Conservation (phyloP, 257 asterid genomes). For the Ocimum tenuiflorum region DNA sequence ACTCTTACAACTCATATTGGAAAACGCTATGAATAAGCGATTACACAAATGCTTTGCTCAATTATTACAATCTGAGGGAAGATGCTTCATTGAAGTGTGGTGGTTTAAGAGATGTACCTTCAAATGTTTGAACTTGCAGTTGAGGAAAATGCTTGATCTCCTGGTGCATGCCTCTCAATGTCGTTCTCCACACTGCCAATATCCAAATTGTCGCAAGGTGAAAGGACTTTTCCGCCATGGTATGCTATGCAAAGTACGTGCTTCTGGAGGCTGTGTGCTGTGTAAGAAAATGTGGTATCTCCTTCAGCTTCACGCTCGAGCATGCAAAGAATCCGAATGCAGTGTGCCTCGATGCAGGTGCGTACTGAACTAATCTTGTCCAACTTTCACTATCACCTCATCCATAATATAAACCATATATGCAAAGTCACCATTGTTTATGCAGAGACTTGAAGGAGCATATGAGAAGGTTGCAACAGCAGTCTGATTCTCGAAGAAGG, state of each 20-base stretch:
- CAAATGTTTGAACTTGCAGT: constrained; percentile 45
- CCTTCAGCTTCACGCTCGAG: constrained; percentile 90
- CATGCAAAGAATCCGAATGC: constrained; percentile 89
- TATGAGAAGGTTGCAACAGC: constrained; percentile 58
- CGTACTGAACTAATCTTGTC: constrained; percentile 15
- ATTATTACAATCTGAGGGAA: background rate
- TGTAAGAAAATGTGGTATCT: constrained; percentile 99
- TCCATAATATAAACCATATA: background rate
- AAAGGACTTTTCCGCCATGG: constrained; percentile 98
- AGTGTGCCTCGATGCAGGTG: constrained; percentile 95
- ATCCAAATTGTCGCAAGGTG: constrained; percentile 93
- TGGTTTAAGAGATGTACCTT: constrained; percentile 1
- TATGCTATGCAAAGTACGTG: constrained; percentile 76
- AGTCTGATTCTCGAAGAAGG: constrained; percentile 57
- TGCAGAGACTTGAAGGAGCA: constrained; percentile 59
- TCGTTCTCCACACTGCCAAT: constrained; percentile 66
- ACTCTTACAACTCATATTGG: background rate
- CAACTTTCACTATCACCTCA: background rate
- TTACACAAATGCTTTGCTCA: background rate
- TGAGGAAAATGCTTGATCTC: constrained; percentile 90
- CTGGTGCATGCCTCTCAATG: constrained; percentile 95
- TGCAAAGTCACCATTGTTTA: background rate
- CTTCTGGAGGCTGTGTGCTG: constrained; percentile 80
- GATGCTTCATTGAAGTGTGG: background rate
- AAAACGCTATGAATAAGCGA: background rate